These are phyloP conservation scores for Hortaea werneckii DNA, from an alignment of 2,329 filamentous ascomycete genomes.

Conservation along the genomic window DNA sequence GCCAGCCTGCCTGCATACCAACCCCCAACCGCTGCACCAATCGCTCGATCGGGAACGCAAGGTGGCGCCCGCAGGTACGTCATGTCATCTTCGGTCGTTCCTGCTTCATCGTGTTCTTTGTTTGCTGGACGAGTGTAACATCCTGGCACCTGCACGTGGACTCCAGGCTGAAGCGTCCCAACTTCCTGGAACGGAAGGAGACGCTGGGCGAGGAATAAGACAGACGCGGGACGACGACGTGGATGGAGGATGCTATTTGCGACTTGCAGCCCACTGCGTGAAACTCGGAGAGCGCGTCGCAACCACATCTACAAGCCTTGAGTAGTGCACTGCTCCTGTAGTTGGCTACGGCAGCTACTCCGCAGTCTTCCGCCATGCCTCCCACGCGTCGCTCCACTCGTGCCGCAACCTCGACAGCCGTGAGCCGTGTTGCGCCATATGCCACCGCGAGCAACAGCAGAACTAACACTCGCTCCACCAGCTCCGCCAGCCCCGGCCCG, in stretches of 20 bases:
- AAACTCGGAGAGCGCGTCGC: too few relatives aligned
- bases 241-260: too few relatives aligned
- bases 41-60: constrained; percentile 6
- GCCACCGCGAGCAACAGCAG: constrained; percentile 10
- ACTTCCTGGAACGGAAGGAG: too few relatives aligned
- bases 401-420: constrained; percentile 11
- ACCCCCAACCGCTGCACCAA: constrained; percentile 12
- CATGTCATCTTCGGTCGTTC: neutral
- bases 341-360: neutral
- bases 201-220: too few relatives aligned
- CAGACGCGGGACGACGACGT: too few relatives aligned
- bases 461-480: constrained; percentile 18
- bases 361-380: constrained; percentile 17
- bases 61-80: constrained; percentile 8
- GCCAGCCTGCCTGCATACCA: constrained; percentile 20
- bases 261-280: too few relatives aligned
- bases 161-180: too few relatives aligned
- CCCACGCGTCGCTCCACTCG: constrained; percentile 23
- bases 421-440: neutral
- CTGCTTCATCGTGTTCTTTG: neutral
- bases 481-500: constrained; percentile 2
- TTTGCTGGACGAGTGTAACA: neutral
- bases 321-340: too few relatives aligned
- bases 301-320: too few relatives aligned
- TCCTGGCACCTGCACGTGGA: too few relatives aligned